Evolutionary conservation across 345 rosid genomes (phyloP).

Genomic region (Linum tenue): DNA sequence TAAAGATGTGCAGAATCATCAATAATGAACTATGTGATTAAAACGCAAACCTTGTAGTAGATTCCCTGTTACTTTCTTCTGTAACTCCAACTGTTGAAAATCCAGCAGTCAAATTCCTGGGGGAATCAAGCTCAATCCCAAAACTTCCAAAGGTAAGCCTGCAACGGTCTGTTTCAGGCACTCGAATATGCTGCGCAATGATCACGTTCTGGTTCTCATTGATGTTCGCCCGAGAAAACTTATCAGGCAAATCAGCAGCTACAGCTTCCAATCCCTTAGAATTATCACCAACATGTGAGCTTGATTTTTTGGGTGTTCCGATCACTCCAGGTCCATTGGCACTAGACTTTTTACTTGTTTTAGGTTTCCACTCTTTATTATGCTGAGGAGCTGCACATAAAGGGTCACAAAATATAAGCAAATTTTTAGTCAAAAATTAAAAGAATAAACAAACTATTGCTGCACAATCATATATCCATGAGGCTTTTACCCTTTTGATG

Average conservation of each 20-base stretch:
- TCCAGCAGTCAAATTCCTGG: slow-evolving; percentile 29
- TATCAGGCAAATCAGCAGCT: slow-evolving; percentile 42
- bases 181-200: slow-evolving; percentile 76
- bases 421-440: not conserved
- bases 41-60: slow-evolving; percentile 46
- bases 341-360: slow-evolving; percentile 49
- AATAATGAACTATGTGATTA: not conserved
- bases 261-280: slow-evolving; percentile 39
- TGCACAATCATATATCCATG: not conserved
- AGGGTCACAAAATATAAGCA: not conserved
- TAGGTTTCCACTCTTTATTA: slow-evolving; percentile 85
- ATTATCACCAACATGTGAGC: slow-evolving; percentile 33
- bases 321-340: slow-evolving; percentile 45
- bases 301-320: slow-evolving; percentile 53
- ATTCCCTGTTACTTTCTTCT: slow-evolving; percentile 41
- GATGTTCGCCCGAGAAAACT: slow-evolving; percentile 34
- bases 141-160: slow-evolving; percentile 82
- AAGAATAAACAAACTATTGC: not conserved
- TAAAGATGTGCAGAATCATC: slow-evolving; percentile 2
- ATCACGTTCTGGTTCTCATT: slow-evolving; percentile 61
- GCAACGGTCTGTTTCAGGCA: slow-evolving; percentile 67
- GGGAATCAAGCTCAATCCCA: slow-evolving; percentile 48
- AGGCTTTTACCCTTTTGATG: slow-evolving; percentile 50
- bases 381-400: slow-evolving; percentile 47
- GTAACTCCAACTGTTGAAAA: slow-evolving; percentile 26